Evolutionary conservation across 1,284 basidiomycete species (phyloP), one percentile per base, ranked within the genome.

Genomic region (Apiotrichum montevideense): DNA sequence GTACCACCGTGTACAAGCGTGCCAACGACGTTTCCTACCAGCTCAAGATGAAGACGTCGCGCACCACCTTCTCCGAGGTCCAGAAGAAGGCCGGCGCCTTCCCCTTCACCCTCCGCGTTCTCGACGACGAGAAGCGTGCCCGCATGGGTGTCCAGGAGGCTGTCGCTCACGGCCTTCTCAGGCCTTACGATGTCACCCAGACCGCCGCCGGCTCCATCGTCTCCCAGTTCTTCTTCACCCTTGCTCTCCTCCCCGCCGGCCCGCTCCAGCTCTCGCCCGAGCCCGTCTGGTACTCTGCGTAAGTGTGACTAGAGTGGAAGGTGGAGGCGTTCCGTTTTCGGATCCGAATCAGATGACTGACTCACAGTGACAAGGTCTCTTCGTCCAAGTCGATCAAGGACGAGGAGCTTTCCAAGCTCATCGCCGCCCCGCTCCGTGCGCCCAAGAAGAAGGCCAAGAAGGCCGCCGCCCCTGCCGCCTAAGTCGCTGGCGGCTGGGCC

Each of bases 71-170:
- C 79, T 88, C 88, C 52, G 95, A 98, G 79, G 90, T 98, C 69
- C 89, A 95, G 79, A 95, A 94, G 82, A 98, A 97, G 66, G 90
- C 95, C 39, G 95, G 94, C 34, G 83, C 90, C 6, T 98, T 98
- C 86, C 95, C 95, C 46, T 97, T 98, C 84, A 97, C 94, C 71
- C 83, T 98, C 61, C 88, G 95, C 63, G 83, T 83, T 54, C 82
- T 98, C 60, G 95, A 97, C 60, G 94, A 98, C 72, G 93, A 97
- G 81, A 92, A 94, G 79, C 85, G 90, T 56, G 88, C 92, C 29
- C 86, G 93, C 54, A 87, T 98, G 83, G 95, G 95, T 68, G 83
- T 98, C 39, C 88, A 91, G 76, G 95, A 98, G 80, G 94, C 94
- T 58, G 90, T 92, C 46, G 87, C 94, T 74, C 95, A 98, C 77